Percentiles rank a stretch among this genome's conserved stretches.
Conservation (phyloP, 352 stramenopile species). For the Pythium scleroteichum region DNA sequence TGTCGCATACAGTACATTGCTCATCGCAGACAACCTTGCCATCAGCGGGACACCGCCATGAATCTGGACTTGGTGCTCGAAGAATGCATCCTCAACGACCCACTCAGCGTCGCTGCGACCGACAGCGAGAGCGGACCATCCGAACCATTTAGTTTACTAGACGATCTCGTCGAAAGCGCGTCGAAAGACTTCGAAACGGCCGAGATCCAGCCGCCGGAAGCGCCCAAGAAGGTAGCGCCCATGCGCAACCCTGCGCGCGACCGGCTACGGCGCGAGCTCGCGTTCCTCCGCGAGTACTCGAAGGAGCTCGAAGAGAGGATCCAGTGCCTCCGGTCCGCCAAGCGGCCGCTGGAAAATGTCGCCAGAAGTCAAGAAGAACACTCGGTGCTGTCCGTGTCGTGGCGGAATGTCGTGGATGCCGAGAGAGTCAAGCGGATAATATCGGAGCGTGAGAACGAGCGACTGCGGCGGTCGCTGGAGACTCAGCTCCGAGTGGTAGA, state of each 20-base stretch:
- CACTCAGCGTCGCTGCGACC: too few species aligned
- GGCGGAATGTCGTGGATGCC: slow-evolving; percentile 31
- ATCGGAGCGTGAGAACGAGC: slow-evolving; percentile 45
- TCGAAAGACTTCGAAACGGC: not conserved
- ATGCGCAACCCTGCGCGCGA: slow-evolving; percentile 42
- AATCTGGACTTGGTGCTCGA: slow-evolving; percentile 12
- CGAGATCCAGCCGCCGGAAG: not conserved
- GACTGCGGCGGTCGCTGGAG: slow-evolving; percentile 39
- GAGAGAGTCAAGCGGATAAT: slow-evolving; percentile 35
- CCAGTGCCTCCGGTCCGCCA: slow-evolving; percentile 19
- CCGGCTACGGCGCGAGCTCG: slow-evolving; percentile 43
- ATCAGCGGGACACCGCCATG: not conserved
- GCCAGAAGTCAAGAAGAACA: too few species aligned
- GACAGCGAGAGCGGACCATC: too few species aligned
- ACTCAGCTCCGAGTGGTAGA: slow-evolving; percentile 46
- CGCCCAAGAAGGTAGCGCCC: not conserved
- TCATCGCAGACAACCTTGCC: not conserved
- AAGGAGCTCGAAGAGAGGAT: slow-evolving; percentile 40
- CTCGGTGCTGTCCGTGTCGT: too few species aligned
- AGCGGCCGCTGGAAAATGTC: too few species aligned
- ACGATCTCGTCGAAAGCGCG: not conserved
- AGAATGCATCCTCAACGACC: slow-evolving; percentile 6
- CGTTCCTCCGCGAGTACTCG: slow-evolving; percentile 39
- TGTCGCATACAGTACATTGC: not conserved
- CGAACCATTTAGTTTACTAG: not conserved